Conservation (phyloP, 2,329 filamentous ascomycete species). For the Aspergillus japonicus region DNA sequence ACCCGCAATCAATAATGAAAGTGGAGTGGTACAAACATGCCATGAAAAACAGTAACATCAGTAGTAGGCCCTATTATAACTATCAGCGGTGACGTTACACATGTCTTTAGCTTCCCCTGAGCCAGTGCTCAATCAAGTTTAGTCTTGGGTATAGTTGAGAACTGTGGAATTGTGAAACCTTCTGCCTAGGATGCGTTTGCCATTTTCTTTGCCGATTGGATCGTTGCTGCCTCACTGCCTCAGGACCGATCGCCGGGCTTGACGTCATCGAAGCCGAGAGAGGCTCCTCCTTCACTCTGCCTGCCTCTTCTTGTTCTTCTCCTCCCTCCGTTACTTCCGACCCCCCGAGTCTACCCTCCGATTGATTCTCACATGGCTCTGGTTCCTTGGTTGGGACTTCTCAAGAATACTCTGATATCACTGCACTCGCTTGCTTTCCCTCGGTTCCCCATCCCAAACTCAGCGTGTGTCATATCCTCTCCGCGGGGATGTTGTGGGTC, state of each 20-base stretch:
- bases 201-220: neutral
- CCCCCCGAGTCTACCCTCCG: neutral
- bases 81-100: neutral
- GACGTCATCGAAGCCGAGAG: conserved; percentile 6
- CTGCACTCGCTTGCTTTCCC: neutral
- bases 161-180: neutral
- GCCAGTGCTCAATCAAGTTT: neutral
- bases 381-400: neutral
- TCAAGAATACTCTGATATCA: neutral
- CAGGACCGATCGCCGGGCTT: conserved; percentile 7
- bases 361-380: neutral
- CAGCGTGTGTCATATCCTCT: neutral
- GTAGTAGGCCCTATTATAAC: neutral
- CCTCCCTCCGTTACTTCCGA: neutral
- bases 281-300: neutral
- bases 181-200: neutral
- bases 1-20: neutral
- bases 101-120: neutral
- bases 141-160: too few relatives aligned
- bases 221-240: conserved; percentile 6
- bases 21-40: neutral
- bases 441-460: neutral
- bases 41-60: neutral
- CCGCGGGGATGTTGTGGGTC: neutral
- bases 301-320: too few relatives aligned